Base-by-base conservation (phyloP, 2,329 filamentous ascomycete genomes). In the Aspergillus fijiensis region DNA sequence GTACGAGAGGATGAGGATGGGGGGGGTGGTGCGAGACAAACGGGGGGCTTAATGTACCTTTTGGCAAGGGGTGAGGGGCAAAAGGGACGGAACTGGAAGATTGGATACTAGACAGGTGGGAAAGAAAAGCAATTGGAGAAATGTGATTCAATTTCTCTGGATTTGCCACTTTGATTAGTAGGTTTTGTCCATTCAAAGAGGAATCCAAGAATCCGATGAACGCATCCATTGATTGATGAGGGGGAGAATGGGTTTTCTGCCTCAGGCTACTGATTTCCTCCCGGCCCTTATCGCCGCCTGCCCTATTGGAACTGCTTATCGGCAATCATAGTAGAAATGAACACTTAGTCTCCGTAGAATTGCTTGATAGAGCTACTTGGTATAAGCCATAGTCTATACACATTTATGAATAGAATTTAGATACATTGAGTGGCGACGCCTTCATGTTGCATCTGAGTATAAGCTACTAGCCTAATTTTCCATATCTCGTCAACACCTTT, bases 221-320 rank as follows among this genome's bases (percentile, higher is more conserved):
- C 23, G 14, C 39, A 45, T 45, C 39, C 39, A 45, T 45, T 45
- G 39, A 45, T 45, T 16, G 16, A 45, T 27, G 16, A 47, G 12
- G 27, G 42, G 53, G 52, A 39, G 19, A 3, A 19, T 50, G 48
- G 42, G 23, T 23, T 23, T 23, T 3, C 9, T 64, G 60, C 63
- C 63, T 63, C 35, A 64, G 63, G 63, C 63, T 57, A 4, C 11
- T 2, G 2, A 49, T 33, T n/a, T 3, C 14, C 3, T 19, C 19
- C 19, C 19, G 19, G 12, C 11, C 19, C 35, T 57, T 52, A 52
- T 60, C 42, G 54, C 58, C 29, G 23, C 27, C 27, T 7, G 31
- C 29, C 27, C 33, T 12, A 35, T 35, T 16, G 27, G 9, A 29
- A 29, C 27, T 29, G 33, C 33, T 35, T 16, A 16, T 35, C 33